Percentiles rank a stretch among this genome's conserved stretches.
These are phyloP conservation scores for Clausena lansium DNA, from an alignment of 345 rosid species.

Conservation along the genomic window DNA sequence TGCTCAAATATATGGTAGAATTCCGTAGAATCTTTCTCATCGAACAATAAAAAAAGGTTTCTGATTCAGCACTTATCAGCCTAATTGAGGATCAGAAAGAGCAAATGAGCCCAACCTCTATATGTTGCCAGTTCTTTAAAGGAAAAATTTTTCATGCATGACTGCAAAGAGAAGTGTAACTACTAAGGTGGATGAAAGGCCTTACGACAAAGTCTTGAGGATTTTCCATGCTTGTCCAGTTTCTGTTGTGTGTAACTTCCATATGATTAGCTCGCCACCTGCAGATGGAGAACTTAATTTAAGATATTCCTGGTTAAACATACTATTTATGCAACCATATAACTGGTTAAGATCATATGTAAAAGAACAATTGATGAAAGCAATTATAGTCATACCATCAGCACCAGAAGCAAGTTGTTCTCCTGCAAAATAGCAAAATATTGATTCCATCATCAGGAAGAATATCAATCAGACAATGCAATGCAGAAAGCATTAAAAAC, in stretches of 20 bases:
- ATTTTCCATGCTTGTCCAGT: constrained; percentile 86
- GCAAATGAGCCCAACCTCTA: neutral
- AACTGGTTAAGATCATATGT: neutral
- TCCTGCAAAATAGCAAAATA: constrained; percentile 45
- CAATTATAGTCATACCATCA: constrained; percentile 58
- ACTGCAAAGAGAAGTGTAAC: constrained; percentile 14
- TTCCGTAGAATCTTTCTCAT: neutral
- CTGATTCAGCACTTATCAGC: neutral
- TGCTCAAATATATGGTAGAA: neutral
- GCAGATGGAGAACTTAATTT: constrained; percentile 10
- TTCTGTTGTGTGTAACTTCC: constrained; percentile 77
- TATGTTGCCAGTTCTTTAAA: neutral
- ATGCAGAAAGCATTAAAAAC: neutral
- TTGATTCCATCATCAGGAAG: constrained; percentile 2
- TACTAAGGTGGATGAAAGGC: constrained; percentile 10
- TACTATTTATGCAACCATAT: neutral
- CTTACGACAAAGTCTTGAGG: constrained; percentile 74
- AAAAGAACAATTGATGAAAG: neutral
- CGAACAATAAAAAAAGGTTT: neutral
- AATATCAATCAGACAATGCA: neutral
- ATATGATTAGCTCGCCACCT: constrained; percentile 93
- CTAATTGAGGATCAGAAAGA: neutral
- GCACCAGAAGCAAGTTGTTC: constrained; percentile 96
- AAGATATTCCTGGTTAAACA: neutral
- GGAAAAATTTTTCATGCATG: neutral